Percentiles rank a stretch among this genome's conserved stretches.
These are phyloP conservation scores for Hypocrella siamensis DNA, from an alignment of 2,329 filamentous ascomycete species.

Conservation along the genomic window DNA sequence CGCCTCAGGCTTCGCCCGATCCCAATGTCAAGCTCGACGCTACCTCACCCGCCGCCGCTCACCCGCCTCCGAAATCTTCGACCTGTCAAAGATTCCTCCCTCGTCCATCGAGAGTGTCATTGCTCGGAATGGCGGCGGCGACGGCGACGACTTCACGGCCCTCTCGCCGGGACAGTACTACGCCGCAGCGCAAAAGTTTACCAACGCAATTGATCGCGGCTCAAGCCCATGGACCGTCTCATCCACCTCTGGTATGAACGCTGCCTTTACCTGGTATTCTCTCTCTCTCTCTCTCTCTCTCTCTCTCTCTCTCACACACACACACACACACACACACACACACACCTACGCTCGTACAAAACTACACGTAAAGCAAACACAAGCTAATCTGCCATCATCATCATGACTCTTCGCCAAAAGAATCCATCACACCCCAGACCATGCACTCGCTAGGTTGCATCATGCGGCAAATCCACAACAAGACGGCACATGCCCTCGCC, in stretches of 20 bases:
- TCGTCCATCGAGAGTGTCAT: conserved; percentile 9
- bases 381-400: too few relatives aligned
- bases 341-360: too few relatives aligned
- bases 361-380: too few relatives aligned
- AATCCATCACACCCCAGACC: conserved; percentile 6
- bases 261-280: not conserved
- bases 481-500: conserved; percentile 6
- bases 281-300: not conserved
- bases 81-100: conserved; percentile 9
- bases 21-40: too few relatives aligned
- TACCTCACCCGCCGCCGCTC: too few relatives aligned
- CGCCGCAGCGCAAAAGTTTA: conserved; percentile 8
- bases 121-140: conserved; percentile 1
- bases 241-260: conserved; percentile 10
- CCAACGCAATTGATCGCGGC: conserved; percentile 8
- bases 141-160: conserved; percentile 5
- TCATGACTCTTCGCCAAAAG: too few relatives aligned
- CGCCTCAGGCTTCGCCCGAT: too few relatives aligned
- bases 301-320: not conserved
- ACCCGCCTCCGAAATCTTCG: conserved; percentile 7
- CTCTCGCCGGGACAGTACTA: conserved; percentile 12
- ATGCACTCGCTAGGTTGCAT: conserved; percentile 15
- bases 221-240: conserved; percentile 8
- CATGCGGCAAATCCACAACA: conserved; percentile 7
- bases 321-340: not conserved